A percentile compares a stretch with the other conserved stretches of the same genome.
phyloP scores from a whole-genome alignment of 345 rosid species.

The Diplotaxis tenuifolia region DNA sequence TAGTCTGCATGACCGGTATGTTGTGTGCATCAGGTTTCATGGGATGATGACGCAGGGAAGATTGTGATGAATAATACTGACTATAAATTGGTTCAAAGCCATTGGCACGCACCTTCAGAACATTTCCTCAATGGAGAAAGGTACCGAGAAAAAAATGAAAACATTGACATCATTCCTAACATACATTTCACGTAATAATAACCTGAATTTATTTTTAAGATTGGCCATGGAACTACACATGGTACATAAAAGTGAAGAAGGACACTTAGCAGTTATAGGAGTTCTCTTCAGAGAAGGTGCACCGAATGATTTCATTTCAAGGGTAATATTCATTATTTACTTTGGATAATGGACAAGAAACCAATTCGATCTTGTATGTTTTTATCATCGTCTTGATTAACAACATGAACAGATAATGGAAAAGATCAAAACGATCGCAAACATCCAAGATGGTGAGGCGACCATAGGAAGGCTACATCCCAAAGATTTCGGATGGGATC shows the following conservation, averaged over 20 bases:
- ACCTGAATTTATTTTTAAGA: not conserved
- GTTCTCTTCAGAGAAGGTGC: slow-evolving; percentile 54
- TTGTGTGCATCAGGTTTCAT: slow-evolving; percentile 29
- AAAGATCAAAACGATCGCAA: slow-evolving; percentile 17
- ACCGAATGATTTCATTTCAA: slow-evolving; percentile 55
- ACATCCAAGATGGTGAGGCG: slow-evolving; percentile 13
- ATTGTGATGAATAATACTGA: slow-evolving; percentile 47
- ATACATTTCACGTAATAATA: not conserved
- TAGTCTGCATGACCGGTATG: slow-evolving; percentile 6
- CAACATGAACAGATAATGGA: slow-evolving; percentile 13
- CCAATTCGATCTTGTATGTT: not conserved
- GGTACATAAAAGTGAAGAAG: slow-evolving; percentile 45
- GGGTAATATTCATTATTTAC: slow-evolving; percentile 29
- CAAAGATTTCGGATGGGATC: slow-evolving; percentile 42
- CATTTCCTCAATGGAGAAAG: slow-evolving; percentile 57
- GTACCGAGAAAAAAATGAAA: slow-evolving; percentile 17
- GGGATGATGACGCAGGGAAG: slow-evolving; percentile 36
- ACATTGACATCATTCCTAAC: not conserved
- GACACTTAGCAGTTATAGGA: slow-evolving; percentile 49
- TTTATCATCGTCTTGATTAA: slow-evolving; percentile 12
- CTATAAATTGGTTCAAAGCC: slow-evolving; percentile 49
- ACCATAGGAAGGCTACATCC: slow-evolving; percentile 55
- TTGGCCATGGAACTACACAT: slow-evolving; percentile 62
- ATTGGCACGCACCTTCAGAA: slow-evolving; percentile 83
- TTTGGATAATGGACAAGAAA: not conserved